phyloP scores from a whole-genome alignment of 495 filamentous ascomycete species.

The Hyaloscypha variabilis region DNA sequence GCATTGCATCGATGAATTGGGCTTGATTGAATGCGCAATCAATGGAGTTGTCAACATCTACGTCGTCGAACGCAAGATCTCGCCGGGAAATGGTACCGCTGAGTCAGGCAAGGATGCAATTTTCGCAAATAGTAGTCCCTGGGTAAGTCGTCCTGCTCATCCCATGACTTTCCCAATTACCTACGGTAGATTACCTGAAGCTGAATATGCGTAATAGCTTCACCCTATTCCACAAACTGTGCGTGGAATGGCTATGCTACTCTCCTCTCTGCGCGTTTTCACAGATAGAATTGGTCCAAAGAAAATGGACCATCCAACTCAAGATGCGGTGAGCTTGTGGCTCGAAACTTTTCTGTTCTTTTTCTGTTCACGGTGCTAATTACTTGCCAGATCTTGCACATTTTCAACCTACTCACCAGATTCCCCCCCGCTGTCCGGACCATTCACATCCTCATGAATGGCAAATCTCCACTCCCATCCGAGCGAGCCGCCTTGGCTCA shows the following conservation, averaged over 20 bases:
- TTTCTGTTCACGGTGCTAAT: not conserved
- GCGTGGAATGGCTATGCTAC: constrained; percentile 36
- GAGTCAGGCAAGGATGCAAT: constrained; percentile 34
- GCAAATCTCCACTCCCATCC: constrained; percentile 26
- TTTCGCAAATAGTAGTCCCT: constrained; percentile 23
- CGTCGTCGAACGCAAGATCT: constrained; percentile 28
- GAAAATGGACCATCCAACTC: constrained; percentile 28
- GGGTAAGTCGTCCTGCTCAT: constrained; percentile 19
- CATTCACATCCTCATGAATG: constrained; percentile 33
- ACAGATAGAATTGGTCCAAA: constrained; percentile 25
- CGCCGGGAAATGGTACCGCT: not conserved
- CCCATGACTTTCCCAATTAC: too few species aligned
- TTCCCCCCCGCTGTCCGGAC: constrained; percentile 36
- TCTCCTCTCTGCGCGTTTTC: constrained; percentile 36
- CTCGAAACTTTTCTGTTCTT: not conserved
- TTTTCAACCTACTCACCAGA: constrained; percentile 31
- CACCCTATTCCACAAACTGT: constrained; percentile 29
- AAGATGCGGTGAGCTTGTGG: constrained; percentile 25
- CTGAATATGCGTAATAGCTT: not conserved
- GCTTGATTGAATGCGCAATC: constrained; percentile 21
- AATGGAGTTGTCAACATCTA: constrained; percentile 36
- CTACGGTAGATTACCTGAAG: too few species aligned
- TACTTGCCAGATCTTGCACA: constrained; percentile 26
- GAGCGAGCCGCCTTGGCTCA: constrained; percentile 35
- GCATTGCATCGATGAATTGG: constrained; percentile 25